Conservation (phyloP, 2,329 filamentous ascomycete species). For the Meredithiella fracta region DNA sequence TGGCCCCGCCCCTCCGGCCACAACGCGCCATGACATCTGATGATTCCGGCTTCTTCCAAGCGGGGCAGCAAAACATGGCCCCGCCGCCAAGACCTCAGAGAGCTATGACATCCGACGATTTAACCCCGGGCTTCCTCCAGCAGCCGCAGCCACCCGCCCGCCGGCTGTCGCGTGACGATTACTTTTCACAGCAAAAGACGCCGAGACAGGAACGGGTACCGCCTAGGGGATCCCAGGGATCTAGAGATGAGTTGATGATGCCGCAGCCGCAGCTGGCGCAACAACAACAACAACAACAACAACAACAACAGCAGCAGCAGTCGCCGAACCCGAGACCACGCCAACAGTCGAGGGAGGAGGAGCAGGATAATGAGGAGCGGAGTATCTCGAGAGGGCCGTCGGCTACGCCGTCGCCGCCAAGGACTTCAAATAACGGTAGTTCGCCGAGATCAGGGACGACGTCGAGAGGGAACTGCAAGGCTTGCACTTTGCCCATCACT, state of each 20-base stretch:
- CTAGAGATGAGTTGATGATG: slow-evolving; percentile 5
- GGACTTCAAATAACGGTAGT: slow-evolving; percentile 7
- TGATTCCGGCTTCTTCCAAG: not conserved
- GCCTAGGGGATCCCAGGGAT: slow-evolving; percentile 4
- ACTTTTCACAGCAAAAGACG: not conserved
- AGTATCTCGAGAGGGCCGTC: slow-evolving; percentile 5
- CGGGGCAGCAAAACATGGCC: not conserved
- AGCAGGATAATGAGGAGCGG: not conserved
- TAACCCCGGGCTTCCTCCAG: not conserved
- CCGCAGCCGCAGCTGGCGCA: slow-evolving; percentile 7
- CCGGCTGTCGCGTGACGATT: not conserved
- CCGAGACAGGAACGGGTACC: not conserved
- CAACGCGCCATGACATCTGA: not conserved
- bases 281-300: no score
- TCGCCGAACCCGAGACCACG: not conserved
- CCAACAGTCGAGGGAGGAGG: slow-evolving; percentile 7
- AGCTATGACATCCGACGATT: not conserved
- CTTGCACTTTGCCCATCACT: slow-evolving; percentile 60
- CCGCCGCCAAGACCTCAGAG: slow-evolving; percentile 3
- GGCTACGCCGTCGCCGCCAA: slow-evolving; percentile 11
- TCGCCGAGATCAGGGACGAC: slow-evolving; percentile 18
- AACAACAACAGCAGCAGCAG: no score
- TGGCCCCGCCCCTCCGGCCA: slow-evolving; percentile 1
- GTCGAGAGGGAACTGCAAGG: slow-evolving; percentile 63
- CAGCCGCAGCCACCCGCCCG: not conserved